Percentiles rank a stretch among this genome's conserved stretches.
phyloP scores from a whole-genome alignment of 768 basidiomycete species.

The Chalciporus chontae region DNA sequence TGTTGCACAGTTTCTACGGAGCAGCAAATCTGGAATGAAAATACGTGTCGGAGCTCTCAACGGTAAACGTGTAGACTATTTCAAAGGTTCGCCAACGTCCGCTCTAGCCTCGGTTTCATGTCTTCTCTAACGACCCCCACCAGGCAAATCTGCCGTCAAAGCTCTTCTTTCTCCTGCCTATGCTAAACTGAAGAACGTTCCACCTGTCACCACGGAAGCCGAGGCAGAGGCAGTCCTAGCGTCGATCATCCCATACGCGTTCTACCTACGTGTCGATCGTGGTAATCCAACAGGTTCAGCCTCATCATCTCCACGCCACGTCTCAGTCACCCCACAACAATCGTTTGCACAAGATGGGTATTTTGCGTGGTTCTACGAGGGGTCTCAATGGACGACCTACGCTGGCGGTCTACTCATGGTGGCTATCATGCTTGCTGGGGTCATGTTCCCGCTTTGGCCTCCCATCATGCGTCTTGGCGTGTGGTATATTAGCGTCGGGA shows the following conservation, averaged over 20 bases:
- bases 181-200: slow-evolving; percentile 77
- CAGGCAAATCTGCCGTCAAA: slow-evolving; percentile 92
- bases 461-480: slow-evolving; percentile 88
- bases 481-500: slow-evolving; percentile 89
- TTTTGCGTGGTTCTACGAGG: slow-evolving; percentile 97
- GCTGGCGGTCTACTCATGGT: slow-evolving; percentile 91
- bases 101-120: not conserved
- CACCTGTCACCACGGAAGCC: slow-evolving; percentile 66
- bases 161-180: slow-evolving; percentile 92
- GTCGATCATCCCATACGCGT: slow-evolving; percentile 76
- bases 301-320: slow-evolving; percentile 70
- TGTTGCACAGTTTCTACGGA: slow-evolving; percentile 84
- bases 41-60: slow-evolving; percentile 85
- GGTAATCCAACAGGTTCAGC: slow-evolving; percentile 49
- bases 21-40: slow-evolving; percentile 84
- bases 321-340: slow-evolving; percentile 70
- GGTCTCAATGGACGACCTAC: slow-evolving; percentile 90
- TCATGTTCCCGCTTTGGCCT: slow-evolving; percentile 99
- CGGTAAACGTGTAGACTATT: slow-evolving; percentile 95
- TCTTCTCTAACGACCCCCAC: not conserved
- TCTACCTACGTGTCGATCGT: slow-evolving; percentile 89
- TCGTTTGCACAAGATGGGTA: slow-evolving; percentile 75
- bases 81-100: slow-evolving; percentile 71
- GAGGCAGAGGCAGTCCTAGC: slow-evolving; percentile 70
- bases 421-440: slow-evolving; percentile 87